Evolutionary conservation across 169 alveolate genomes (phyloP).

Genomic region (Plasmodium knowlesi): DNA sequence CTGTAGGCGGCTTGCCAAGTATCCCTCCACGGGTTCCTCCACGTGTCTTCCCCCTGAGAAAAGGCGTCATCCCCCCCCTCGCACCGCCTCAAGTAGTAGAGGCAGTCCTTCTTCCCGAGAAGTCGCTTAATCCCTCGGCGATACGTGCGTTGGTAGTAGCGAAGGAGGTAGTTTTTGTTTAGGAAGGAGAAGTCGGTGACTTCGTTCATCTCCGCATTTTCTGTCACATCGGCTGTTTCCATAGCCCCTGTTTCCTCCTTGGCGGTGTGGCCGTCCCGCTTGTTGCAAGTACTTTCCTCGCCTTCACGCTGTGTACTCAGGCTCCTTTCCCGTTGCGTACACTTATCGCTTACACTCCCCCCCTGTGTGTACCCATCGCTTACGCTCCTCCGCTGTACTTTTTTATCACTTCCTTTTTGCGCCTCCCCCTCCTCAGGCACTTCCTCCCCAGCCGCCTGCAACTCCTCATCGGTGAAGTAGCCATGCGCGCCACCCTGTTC

Average conservation of each 20-base stretch:
- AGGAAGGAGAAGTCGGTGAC: constrained; percentile 19
- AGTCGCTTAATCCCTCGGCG: neutral
- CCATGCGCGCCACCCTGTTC: neutral
- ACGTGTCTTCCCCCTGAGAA: too few species aligned
- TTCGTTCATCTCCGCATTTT: neutral
- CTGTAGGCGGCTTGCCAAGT: neutral
- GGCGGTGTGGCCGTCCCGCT: neutral
- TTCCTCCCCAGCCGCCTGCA: neutral
- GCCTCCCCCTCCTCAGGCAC: too few species aligned
- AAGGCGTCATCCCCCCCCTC: neutral
- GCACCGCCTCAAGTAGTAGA: neutral
- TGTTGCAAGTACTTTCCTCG: too few species aligned
- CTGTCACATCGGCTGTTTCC: neutral
- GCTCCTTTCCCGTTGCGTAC: neutral
- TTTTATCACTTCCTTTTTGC: too few species aligned
- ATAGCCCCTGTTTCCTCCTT: neutral
- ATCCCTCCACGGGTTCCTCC: neutral
- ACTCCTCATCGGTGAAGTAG: constrained; percentile 67
- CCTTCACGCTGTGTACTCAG: neutral
- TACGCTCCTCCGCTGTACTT: neutral
- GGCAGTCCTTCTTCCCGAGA: constrained; percentile 23
- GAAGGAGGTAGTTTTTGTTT: constrained; percentile 3
- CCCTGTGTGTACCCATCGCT: neutral
- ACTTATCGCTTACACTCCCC: neutral
- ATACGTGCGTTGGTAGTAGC: neutral